Conservation (phyloP, 257 asterid genomes). For the Fraxinus excelsior region DNA sequence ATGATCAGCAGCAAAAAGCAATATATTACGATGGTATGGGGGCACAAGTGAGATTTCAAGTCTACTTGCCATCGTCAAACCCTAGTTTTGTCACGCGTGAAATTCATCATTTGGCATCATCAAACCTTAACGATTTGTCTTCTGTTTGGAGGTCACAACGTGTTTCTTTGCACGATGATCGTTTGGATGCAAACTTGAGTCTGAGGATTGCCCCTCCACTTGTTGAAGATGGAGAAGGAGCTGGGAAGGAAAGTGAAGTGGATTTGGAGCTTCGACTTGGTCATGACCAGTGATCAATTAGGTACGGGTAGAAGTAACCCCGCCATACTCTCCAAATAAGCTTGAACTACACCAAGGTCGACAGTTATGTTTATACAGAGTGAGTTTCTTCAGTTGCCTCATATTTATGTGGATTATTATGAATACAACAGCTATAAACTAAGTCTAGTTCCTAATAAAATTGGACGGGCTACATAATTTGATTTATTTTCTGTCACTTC, state of each 20-base stretch:
- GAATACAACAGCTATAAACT: neutral
- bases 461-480: neutral
- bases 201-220: constrained; percentile 40
- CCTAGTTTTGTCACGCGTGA: constrained; percentile 37
- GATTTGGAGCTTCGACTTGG: constrained; percentile 98
- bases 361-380: constrained; percentile 17
- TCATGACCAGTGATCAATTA: constrained; percentile 37
- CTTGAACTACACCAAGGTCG: neutral
- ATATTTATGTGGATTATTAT: constrained; percentile 7
- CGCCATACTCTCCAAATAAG: neutral
- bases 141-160: constrained; percentile 7
- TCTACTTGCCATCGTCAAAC: constrained; percentile 53
- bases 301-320: neutral
- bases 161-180: constrained; percentile 17
- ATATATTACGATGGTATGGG: constrained; percentile 19
- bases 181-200: constrained; percentile 35
- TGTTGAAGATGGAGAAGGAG: constrained; percentile 25
- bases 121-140: constrained; percentile 20
- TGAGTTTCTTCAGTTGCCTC: constrained; percentile 19
- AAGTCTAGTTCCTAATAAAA: neutral
- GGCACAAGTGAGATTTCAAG: constrained; percentile 44
- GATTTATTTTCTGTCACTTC: too few relatives aligned
- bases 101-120: constrained; percentile 9
- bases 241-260: constrained; percentile 46
- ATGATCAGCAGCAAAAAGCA: constrained; percentile 15